These are phyloP conservation scores for Phytophthora meadii DNA, from an alignment of 352 stramenopile genomes.

Conservation along the genomic window DNA sequence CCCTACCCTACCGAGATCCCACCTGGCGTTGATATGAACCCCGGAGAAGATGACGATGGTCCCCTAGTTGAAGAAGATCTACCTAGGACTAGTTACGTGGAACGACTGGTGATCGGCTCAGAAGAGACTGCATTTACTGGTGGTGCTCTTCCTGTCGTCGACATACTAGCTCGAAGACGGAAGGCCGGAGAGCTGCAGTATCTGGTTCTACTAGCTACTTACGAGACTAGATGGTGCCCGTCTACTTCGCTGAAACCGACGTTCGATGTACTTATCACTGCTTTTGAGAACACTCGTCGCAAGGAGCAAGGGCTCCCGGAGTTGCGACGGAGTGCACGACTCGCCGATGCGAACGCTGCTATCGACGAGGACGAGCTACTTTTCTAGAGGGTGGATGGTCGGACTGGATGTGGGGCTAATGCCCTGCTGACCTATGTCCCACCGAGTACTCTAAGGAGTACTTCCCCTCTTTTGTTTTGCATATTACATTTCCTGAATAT, in stretches of 20 bases:
- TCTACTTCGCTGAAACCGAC: neutral
- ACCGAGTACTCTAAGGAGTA: too few relatives aligned
- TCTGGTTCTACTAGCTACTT: neutral
- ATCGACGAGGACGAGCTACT: constrained; percentile 11
- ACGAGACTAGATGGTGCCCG: neutral
- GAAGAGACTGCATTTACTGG: neutral
- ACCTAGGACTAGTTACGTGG: neutral
- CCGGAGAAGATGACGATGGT: neutral
- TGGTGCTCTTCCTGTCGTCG: neutral
- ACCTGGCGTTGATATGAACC: neutral
- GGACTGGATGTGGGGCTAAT: too few relatives aligned
- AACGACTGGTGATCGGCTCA: neutral
- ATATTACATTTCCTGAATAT: too few relatives aligned
- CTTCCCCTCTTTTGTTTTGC: too few relatives aligned
- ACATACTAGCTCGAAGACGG: neutral
- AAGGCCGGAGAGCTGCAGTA: neutral
- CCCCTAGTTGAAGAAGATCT: neutral
- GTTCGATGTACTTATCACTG: neutral
- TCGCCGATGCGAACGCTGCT: constrained; percentile 5
- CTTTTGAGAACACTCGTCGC: neutral
- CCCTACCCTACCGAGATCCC: neutral
- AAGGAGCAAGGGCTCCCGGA: neutral
- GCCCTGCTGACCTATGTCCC: too few relatives aligned
- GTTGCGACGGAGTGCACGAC: neutral
- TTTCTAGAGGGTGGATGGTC: neutral